Evolutionary conservation across 2,329 filamentous ascomycete species (phyloP), one percentile per base, ranked within the genome.

Genomic region (Diaporthe nobilis): DNA sequence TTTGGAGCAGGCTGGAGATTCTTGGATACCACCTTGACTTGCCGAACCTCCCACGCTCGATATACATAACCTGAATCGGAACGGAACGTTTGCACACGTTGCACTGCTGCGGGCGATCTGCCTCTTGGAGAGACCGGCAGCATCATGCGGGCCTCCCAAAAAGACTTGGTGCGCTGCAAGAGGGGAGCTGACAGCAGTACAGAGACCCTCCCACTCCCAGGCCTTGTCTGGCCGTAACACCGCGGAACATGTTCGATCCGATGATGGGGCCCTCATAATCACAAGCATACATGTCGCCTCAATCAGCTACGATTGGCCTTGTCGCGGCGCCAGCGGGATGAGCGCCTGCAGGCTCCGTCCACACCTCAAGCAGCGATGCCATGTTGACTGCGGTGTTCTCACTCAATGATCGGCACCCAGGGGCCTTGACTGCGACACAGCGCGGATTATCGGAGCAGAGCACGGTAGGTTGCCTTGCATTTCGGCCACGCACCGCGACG

Each of bases 71-170:
- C 61, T 67, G 61, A 51, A 67, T 51, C 61, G 61, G 63, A 68
- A 53, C 63, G 63, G 31, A 49, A 68, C 31, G 31, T 68, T 68
- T 53, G 44, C 44, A 51, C 42, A 34, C 20, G 63, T 51, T 67
- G 63, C 44, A 67, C 44, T 25, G 63, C 63, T 17, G 44, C 47
- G 63, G 47, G 31, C 63, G 25, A 68, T 51, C 31, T 68, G 28
- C 42, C 61, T 28, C 61, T 65, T 65, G 39, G 25, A 65, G 61
- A 47, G 9, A 42, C 57, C 20, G 55, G 57, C 42, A 60, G 31
- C 28, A 61, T 25, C 71, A 72, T 72, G 71, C 71, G 47, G 47
- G 57, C 28, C 71, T 55, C 71, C 71, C 57, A 72, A 63, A 63
- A 72, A 25, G 70, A 58, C 57, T 31, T 61, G 44, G 70, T 61